These are phyloP conservation scores for Mycena galopus DNA, from an alignment of 768 basidiomycete genomes.

Conservation along the genomic window DNA sequence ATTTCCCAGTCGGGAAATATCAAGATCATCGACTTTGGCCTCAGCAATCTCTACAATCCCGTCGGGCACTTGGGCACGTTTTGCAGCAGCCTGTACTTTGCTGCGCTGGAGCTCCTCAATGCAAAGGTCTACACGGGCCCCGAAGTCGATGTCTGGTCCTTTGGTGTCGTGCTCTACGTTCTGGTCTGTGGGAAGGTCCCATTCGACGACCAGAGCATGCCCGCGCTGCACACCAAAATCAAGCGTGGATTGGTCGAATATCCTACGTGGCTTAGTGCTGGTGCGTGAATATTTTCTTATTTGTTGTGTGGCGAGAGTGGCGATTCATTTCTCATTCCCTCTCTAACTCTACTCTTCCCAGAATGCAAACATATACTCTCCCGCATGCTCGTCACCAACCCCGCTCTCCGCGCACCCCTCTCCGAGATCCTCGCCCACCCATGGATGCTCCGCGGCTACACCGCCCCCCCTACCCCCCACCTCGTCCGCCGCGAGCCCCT, in stretches of 20 bases:
- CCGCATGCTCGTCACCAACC: slow-evolving; percentile 97
- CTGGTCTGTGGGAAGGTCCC: slow-evolving; percentile 99
- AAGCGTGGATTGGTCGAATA: slow-evolving; percentile 98
- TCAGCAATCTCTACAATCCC: slow-evolving; percentile 96
- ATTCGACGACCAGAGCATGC: slow-evolving; percentile 99
- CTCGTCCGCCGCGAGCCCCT: slow-evolving; percentile 92
- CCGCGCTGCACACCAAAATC: slow-evolving; percentile 98
- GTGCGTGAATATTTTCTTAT: slow-evolving; percentile 61
- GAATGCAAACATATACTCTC: slow-evolving; percentile 96
- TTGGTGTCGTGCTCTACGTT: slow-evolving; percentile 66
- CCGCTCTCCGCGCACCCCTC: slow-evolving; percentile 84
- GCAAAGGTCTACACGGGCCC: neutral
- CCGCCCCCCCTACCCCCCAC: slow-evolving; percentile 84
- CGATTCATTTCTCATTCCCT: no score
- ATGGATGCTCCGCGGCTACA: slow-evolving; percentile 93
- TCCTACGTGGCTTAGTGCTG: slow-evolving; percentile 95
- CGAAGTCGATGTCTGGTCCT: neutral
- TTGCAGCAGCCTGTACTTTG: slow-evolving; percentile 98
- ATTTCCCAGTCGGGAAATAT: slow-evolving; percentile 99
- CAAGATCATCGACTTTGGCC: slow-evolving; percentile 99
- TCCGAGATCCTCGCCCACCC: slow-evolving; percentile 89
- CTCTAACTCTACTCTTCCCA: slow-evolving; percentile 42
- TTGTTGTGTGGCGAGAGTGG: no score
- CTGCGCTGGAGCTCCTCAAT: slow-evolving; percentile 70
- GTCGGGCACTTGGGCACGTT: slow-evolving; percentile 88